Base-by-base conservation (phyloP, 1,139 yeast genomes). In the Wickerhamiella infanticola region DNA sequence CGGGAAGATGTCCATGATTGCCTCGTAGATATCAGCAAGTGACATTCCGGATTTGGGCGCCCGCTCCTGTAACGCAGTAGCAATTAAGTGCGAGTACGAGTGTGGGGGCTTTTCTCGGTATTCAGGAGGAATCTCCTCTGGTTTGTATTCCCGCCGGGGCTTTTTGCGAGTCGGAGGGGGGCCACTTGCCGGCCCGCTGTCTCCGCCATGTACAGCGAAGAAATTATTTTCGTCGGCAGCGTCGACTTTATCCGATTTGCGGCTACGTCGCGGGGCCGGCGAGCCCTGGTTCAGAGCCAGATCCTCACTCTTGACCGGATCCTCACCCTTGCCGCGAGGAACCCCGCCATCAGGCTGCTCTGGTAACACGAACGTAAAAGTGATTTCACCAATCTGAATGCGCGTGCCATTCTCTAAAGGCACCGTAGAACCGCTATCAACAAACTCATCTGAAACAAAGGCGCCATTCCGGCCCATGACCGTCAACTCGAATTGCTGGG, bases 391-490 rank as follows among this genome's bases (percentile, higher is more conserved):
- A 47, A 90, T 83, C 62, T 90, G 97, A 45, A 93, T 79, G 55
- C 81, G 81, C 2, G 94, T 80, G 26, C 65, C 65, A 63, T 88
- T 86, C 11, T 69, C 68, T 47, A 90, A 68, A 1, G 95, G 94
- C 4, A 86, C 85, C 0, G 97, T 88, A 40, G 83, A 78, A 8
- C 95, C 96, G 50, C 82, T 77, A 58, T 84, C 95, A 9, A 88
- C 80, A 61, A 86, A 90, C 33, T 69, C 69, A 55, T 86, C 95
- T 62, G 88, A 90, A 3, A 90, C 94, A 67, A 88, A 90, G 0
- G 96, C 96, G 35, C 98, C 98, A 60, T 90, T 90, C 56, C 94
- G 73, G 24, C 98, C 98, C 54, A 86, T 69, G 3, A 90, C 86
- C 8, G 94, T 80, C 39, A 90, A 65, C 63, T 88, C 97, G 59